Percentiles rank a stretch among this genome's conserved stretches.
Evolutionary conservation across 371 early-diverging fungal genomes (phyloP).

Genomic region (Rhizopus sp.): DNA sequence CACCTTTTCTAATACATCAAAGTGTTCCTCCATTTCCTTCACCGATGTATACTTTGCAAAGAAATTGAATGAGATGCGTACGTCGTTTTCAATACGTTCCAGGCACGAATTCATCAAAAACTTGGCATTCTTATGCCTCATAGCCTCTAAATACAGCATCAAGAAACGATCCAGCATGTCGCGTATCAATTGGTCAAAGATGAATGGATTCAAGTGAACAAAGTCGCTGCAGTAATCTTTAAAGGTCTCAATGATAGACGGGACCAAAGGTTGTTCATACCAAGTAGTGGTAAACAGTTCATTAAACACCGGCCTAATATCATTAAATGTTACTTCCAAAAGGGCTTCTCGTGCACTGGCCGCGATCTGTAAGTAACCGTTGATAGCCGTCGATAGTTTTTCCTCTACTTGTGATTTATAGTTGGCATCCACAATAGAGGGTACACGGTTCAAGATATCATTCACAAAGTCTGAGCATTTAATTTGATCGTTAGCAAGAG

Average conservation of each 20-base stretch:
- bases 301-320: constrained; percentile 71
- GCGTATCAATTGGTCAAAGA: constrained; percentile 82
- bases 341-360: constrained; percentile 72
- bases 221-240: constrained; percentile 91
- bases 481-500: constrained; percentile 91
- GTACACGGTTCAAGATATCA: constrained; percentile 68
- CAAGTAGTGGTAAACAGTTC: constrained; percentile 81
- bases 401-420: constrained; percentile 64
- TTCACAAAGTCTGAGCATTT: constrained; percentile 89
- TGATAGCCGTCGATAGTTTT: constrained; percentile 64
- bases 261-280: constrained; percentile 87
- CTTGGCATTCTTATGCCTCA: constrained; percentile 75
- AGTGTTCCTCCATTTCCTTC: constrained; percentile 65
- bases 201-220: constrained; percentile 78
- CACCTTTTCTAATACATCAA: constrained; percentile 79
- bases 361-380: constrained; percentile 84
- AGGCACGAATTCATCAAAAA: constrained; percentile 63
- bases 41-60: constrained; percentile 64
- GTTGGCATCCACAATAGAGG: constrained; percentile 66
- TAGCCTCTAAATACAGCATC: constrained; percentile 80
- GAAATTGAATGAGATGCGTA: constrained; percentile 62
- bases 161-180: constrained; percentile 86
- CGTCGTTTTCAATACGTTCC: constrained; percentile 72
- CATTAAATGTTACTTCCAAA: constrained; percentile 81
- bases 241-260: constrained; percentile 83